Evolutionary conservation across 2,329 filamentous ascomycete species (phyloP).

Genomic region (Balansia obtecta): DNA sequence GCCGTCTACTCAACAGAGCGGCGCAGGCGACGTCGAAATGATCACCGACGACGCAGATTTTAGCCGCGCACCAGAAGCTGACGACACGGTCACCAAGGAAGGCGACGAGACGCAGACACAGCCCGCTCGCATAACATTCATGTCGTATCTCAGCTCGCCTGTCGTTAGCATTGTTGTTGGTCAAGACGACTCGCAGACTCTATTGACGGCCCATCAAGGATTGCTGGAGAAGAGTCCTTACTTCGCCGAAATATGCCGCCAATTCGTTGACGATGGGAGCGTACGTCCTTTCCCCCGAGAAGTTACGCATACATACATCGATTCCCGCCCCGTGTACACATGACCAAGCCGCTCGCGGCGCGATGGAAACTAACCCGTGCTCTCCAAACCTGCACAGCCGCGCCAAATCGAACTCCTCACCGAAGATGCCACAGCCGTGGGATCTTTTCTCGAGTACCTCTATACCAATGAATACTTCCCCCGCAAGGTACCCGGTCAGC

Average conservation of each 20-base stretch:
- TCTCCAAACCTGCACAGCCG: constrained; percentile 23
- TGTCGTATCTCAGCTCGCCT: constrained; percentile 54
- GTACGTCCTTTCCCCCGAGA: constrained; percentile 31
- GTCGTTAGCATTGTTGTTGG: constrained; percentile 58
- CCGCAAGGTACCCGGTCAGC: constrained; percentile 47
- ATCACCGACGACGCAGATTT: constrained; percentile 16
- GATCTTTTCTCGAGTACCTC: constrained; percentile 28
- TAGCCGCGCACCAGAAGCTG: constrained; percentile 13
- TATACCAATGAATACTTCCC: constrained; percentile 55
- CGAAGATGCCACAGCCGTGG: constrained; percentile 22
- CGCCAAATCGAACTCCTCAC: constrained; percentile 53
- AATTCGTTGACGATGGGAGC: constrained; percentile 47
- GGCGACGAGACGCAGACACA: constrained; percentile 26
- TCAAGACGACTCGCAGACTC: constrained; percentile 40
- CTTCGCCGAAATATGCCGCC: constrained; percentile 51
- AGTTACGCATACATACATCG: too few relatives aligned
- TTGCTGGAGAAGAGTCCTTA: constrained; percentile 64
- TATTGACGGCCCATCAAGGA: constrained; percentile 68
- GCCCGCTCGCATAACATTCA: constrained; percentile 31
- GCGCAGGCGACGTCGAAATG: constrained; percentile 27
- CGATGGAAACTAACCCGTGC: background rate
- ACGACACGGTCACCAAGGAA: constrained; percentile 14
- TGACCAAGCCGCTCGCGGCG: too few relatives aligned
- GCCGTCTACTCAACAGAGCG: constrained; percentile 13
- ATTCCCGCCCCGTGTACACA: too few relatives aligned